phyloP scores from a whole-genome alignment of 345 rosid genomes.

The Eucalyptus cloeziana region DNA sequence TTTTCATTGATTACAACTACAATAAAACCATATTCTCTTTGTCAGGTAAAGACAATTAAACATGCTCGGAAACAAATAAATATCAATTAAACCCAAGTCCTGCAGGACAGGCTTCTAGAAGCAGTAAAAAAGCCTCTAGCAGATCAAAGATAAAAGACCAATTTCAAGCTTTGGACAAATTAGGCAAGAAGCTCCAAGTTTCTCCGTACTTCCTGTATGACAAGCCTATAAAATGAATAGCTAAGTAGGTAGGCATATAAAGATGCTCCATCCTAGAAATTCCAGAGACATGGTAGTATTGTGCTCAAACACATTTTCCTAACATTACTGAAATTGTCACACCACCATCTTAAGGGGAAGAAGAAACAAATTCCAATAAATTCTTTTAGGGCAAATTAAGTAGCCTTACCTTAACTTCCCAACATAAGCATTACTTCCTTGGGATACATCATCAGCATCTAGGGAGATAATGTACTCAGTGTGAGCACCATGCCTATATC shows the following conservation, averaged over 20 bases:
- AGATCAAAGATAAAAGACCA: neutral
- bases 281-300: neutral
- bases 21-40: neutral
- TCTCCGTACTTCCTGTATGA: neutral
- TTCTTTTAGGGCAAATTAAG: neutral
- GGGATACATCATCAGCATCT: constrained; percentile 80
- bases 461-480: constrained; percentile 81
- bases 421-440: constrained; percentile 86
- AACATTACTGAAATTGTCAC: neutral
- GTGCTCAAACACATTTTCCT: neutral
- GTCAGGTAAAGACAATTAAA: neutral
- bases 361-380: neutral
- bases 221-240: neutral
- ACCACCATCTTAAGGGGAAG: neutral
- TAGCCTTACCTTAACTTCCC: constrained; percentile 75
- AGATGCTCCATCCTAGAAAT: neutral
- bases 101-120: neutral
- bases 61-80: neutral
- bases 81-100: neutral
- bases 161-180: neutral
- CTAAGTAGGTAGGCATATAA: neutral
- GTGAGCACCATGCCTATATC: constrained; percentile 70
- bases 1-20: neutral
- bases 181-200: neutral
- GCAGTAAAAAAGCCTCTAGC: neutral